These are phyloP conservation scores for Ophiorrhiza pumila DNA, from an alignment of 257 asterid genomes.

Conservation along the genomic window DNA sequence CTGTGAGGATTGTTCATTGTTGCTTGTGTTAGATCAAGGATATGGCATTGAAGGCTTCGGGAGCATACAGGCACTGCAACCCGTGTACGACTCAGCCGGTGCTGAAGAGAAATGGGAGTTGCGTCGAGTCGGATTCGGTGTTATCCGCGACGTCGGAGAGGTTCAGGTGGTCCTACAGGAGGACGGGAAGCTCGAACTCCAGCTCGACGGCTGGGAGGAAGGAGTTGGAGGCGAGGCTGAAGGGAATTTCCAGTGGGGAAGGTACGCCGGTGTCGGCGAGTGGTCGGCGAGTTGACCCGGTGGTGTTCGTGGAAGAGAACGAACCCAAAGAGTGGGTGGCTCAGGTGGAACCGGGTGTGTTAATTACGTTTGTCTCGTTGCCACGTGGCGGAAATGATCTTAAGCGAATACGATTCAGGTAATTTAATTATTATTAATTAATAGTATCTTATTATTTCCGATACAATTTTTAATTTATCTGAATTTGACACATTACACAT, in stretches of 20 bases:
- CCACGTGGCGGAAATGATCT: conserved; percentile 97
- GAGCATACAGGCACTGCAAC: conserved; percentile 78
- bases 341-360: conserved; percentile 95
- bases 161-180: conserved; percentile 77
- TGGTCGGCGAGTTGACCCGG: conserved; percentile 83
- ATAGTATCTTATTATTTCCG: not conserved
- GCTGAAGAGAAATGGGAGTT: conserved; percentile 35
- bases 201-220: conserved; percentile 68
- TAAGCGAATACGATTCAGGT: conserved; percentile 96
- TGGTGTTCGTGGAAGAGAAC: conserved; percentile 82
- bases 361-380: conserved; percentile 84
- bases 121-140: conserved; percentile 47
- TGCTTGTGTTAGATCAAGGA: conserved; percentile 62
- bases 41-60: conserved; percentile 95
- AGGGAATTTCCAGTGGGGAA: conserved; percentile 90
- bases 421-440: conserved; percentile 17
- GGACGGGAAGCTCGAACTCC: conserved; percentile 83
- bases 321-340: conserved; percentile 99
- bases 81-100: conserved; percentile 63
- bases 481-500: no score
- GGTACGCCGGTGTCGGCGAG: conserved; percentile 85
- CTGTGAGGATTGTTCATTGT: no score
- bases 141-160: conserved; percentile 44
- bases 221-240: conserved; percentile 84
- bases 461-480: not conserved